These are phyloP conservation scores for Trichosanthes cucumerina DNA, from an alignment of 306 rosid genomes.

Conservation along the genomic window DNA sequence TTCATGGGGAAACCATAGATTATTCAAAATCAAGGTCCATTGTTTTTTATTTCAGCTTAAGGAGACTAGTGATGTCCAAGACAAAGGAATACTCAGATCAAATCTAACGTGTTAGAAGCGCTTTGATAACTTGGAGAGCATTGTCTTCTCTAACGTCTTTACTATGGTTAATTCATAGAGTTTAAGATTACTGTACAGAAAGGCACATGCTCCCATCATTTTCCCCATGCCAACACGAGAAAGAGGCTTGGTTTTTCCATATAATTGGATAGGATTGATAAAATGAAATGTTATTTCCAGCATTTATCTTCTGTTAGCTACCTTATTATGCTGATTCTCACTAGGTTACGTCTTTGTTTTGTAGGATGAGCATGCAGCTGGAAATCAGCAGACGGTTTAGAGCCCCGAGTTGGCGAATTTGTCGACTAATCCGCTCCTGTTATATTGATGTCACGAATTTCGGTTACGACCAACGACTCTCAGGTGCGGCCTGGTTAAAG, in stretches of 20 bases:
- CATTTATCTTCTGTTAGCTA: neutral
- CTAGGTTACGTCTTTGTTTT: neutral
- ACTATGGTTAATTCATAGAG: neutral
- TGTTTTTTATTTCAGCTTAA: neutral
- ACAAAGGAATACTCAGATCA: neutral
- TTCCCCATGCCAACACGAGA: neutral
- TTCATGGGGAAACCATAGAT: no score
- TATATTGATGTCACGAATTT: neutral
- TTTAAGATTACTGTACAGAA: neutral
- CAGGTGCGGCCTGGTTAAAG: conserved; percentile 5
- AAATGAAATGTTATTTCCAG: neutral
- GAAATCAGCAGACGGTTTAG: neutral
- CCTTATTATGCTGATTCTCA: neutral
- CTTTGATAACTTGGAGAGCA: neutral
- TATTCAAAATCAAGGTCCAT: no score
- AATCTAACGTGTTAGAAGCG: neutral
- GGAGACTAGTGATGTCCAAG: neutral
- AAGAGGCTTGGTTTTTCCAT: neutral
- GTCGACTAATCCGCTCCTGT: neutral
- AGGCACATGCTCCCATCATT: neutral
- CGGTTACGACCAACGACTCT: neutral
- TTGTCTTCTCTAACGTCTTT: neutral
- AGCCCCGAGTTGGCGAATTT: neutral
- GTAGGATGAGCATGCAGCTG: conserved; percentile 10
- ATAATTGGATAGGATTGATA: neutral